A percentile compares a stretch with the other conserved stretches of the same genome.
phyloP scores from a whole-genome alignment of 441 rosid genomes.

The Syzygium malaccense region DNA sequence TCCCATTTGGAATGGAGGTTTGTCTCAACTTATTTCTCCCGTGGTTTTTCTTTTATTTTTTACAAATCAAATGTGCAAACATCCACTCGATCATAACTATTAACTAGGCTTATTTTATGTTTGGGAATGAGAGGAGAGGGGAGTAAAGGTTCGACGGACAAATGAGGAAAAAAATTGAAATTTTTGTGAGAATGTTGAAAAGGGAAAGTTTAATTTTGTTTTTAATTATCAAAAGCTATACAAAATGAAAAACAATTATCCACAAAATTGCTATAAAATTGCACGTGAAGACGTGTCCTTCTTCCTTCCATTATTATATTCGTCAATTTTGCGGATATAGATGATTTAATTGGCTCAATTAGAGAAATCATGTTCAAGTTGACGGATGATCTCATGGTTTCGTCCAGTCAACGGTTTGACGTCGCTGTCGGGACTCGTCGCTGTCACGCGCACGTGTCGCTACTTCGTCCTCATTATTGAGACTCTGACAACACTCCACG shows the following conservation, averaged over 20 bases:
- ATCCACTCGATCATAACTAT: accelerated
- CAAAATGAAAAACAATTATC: not conserved
- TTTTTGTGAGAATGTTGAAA: accelerated
- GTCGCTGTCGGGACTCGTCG: not conserved
- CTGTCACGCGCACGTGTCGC: not conserved
- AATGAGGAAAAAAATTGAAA: not conserved
- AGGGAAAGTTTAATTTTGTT: not conserved
- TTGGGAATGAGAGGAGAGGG: not conserved
- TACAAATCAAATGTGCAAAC: not conserved
- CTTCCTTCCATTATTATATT: not conserved
- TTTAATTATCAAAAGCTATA: not conserved
- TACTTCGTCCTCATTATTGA: not conserved
- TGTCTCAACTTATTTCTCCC: accelerated
- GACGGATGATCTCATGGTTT: not conserved
- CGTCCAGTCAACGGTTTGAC: not conserved
- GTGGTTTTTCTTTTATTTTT: no score
- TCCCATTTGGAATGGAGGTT: no score
- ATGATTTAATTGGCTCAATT: not conserved
- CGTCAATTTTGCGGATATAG: not conserved
- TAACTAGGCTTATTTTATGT: not conserved
- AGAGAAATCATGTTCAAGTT: not conserved
- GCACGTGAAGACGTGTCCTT: not conserved
- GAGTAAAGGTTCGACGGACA: accelerated
- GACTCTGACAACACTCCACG: not conserved
- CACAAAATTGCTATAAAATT: not conserved